Conservation (phyloP, 106 monocot genomes). For the Acanthochlamys bracteata region DNA sequence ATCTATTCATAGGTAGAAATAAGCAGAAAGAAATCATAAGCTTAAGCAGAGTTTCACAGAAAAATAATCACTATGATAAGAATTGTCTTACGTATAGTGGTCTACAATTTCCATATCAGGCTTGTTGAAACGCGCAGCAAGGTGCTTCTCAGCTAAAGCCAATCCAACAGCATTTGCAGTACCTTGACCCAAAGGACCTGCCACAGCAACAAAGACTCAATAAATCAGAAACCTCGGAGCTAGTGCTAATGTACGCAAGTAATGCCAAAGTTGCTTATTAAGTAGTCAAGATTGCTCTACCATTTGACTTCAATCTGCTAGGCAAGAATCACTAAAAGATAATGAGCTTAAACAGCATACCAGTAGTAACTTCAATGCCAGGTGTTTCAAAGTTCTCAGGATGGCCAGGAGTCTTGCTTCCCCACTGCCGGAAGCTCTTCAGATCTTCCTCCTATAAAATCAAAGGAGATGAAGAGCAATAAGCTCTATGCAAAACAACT, state of each 20-base stretch:
- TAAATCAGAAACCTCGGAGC: background rate
- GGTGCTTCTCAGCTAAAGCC: constrained; percentile 59
- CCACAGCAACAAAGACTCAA: background rate
- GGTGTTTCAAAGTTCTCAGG: constrained; percentile 96
- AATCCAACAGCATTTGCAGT: constrained; percentile 67
- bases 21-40: background rate
- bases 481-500: no score
- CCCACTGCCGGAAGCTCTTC: constrained; percentile 85
- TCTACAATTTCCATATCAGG: constrained; percentile 68
- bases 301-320: background rate
- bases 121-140: constrained; percentile 76
- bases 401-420: constrained; percentile 89
- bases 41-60: background rate
- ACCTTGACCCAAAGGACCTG: constrained; percentile 74
- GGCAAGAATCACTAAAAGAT: background rate
- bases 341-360: constrained; percentile 24
- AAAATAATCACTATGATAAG: background rate
- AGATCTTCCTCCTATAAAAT: constrained; percentile 66
- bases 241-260: no score
- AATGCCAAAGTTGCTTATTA: no score
- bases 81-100: constrained; percentile 54
- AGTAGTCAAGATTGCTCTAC: no score
- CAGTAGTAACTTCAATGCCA: constrained; percentile 93
- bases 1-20: constrained; percentile 14
- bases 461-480: background rate